These are phyloP conservation scores for Solanum virginianum DNA, from an alignment of 257 asterid genomes.

Conservation along the genomic window DNA sequence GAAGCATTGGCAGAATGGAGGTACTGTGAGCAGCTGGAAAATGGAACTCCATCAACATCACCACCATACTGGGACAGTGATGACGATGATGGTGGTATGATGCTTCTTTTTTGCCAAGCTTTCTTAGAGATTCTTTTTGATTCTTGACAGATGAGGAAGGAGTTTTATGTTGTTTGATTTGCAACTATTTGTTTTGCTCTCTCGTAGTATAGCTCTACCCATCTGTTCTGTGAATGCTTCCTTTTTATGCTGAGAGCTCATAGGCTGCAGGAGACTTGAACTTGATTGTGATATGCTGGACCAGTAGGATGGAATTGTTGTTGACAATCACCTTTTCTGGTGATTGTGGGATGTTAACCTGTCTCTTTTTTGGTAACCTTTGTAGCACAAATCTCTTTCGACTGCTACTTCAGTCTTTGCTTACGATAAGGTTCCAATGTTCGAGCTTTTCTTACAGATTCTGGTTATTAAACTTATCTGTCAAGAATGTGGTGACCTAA, in stretches of 20 bases:
- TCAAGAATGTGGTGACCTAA: background rate
- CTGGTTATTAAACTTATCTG: background rate
- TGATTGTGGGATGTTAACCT: background rate
- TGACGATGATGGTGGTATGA: slow-evolving; percentile 54
- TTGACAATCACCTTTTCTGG: background rate
- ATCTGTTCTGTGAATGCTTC: background rate
- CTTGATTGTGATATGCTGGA: background rate
- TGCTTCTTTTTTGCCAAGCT: background rate
- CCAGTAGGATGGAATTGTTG: background rate
- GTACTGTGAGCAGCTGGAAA: slow-evolving; percentile 72
- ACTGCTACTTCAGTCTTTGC: background rate
- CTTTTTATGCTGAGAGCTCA: background rate
- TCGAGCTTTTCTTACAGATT: background rate
- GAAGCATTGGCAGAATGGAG: slow-evolving; percentile 76
- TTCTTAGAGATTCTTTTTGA: background rate
- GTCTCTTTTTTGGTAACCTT: background rate
- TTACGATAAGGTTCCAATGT: background rate
- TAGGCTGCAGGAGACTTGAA: background rate
- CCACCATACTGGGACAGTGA: slow-evolving; percentile 90
- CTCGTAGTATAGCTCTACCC: background rate
- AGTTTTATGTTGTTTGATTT: background rate
- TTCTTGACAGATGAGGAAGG: background rate
- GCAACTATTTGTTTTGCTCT: background rate
- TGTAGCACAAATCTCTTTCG: background rate
- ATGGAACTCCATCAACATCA: slow-evolving; percentile 66